Percentiles rank a stretch among this genome's conserved stretches.
These are phyloP conservation scores for Harringtonia aguacate DNA, from an alignment of 2,329 filamentous ascomycete species.

Conservation along the genomic window DNA sequence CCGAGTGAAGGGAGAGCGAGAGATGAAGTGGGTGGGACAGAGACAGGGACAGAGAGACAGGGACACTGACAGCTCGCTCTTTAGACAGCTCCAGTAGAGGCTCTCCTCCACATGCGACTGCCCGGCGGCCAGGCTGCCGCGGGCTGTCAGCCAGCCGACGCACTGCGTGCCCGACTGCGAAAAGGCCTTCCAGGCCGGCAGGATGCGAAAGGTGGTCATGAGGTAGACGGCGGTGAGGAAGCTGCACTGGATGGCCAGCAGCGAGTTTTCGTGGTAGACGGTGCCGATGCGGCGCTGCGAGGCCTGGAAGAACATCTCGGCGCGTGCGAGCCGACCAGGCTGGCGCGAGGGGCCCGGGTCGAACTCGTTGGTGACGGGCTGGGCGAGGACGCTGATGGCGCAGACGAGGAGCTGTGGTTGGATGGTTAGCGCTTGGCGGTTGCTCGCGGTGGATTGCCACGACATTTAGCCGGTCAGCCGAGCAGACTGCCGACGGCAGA, in stretches of 20 bases:
- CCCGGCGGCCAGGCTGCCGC: constrained; percentile 10
- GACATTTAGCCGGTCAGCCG: no score
- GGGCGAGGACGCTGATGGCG: constrained; percentile 30
- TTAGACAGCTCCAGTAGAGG: constrained; percentile 45
- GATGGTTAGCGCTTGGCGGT: no score
- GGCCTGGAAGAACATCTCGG: constrained; percentile 32
- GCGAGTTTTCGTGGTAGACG: constrained; percentile 26
- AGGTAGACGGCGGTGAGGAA: constrained; percentile 38
- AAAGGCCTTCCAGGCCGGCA: constrained; percentile 40
- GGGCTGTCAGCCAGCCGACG: constrained; percentile 25
- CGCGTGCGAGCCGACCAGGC: constrained; percentile 23
- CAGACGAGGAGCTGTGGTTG: constrained; percentile 32
- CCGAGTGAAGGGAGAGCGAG: no score
- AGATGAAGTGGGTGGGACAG: no score
- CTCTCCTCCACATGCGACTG: constrained; percentile 25
- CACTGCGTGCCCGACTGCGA: constrained; percentile 37
- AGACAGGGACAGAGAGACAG: no score
- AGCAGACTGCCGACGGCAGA: no score
- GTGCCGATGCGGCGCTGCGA: constrained; percentile 37
- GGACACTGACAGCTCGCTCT: constrained; percentile 30
- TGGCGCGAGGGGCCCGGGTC: constrained; percentile 17
- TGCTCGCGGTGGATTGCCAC: no score
- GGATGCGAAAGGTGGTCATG: constrained; percentile 35
- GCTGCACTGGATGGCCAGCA: constrained; percentile 37
- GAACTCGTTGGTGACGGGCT: constrained; percentile 21